Base-by-base conservation (phyloP, 2,329 filamentous ascomycete genomes). In the Cordyceps militaris region DNA sequence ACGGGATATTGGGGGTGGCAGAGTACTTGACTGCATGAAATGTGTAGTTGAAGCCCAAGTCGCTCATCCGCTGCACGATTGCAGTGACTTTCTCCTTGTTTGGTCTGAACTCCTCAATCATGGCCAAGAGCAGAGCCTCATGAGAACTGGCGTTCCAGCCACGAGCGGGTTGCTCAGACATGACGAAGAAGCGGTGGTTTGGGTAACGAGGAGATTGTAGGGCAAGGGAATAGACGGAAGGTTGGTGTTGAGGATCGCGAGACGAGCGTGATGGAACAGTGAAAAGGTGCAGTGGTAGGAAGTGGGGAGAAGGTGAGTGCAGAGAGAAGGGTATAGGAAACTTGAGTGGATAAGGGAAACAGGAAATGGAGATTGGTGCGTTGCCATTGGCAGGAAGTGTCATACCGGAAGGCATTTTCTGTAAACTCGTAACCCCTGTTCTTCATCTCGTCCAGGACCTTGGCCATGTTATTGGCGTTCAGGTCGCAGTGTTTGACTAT, bases 381-480 rank as follows among this genome's bases (percentile, higher is more conserved):
- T 4, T 32, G 26, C n/a, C 50, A 7, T 32, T 32, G 40, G 40
- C 19, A 58, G 23, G 48, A 40, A 24, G 43, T 52, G 16, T 58
- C 65, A 56, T 75, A 78, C 74, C 72, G 67, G 36, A 77, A 70
- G 53, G 76, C 76, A 28, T 66, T 67, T 28, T 71, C 66, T 3
- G 70, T 71, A 53, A 76, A 78, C 0, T 62, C 62, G 56, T 78
- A 76, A 10, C 74, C 75, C 57, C 69, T 68, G 6, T 61, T 65
- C 0, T 66, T 62, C 40, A 79, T 66, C 4, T 75, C 64, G 0
- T 64, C 64, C 63, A 76, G 69, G 7, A 78, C 65, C n/a, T 70
- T 66, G 23, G 63, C 44, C 63, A 70, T 73, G 11, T 74, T 68
- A 1, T 63, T 63, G 0, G 61, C 40, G 2, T 61, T 65, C 2